phyloP scores from a whole-genome alignment of 495 filamentous ascomycete species.

The Aspergillus haitiensis region DNA sequence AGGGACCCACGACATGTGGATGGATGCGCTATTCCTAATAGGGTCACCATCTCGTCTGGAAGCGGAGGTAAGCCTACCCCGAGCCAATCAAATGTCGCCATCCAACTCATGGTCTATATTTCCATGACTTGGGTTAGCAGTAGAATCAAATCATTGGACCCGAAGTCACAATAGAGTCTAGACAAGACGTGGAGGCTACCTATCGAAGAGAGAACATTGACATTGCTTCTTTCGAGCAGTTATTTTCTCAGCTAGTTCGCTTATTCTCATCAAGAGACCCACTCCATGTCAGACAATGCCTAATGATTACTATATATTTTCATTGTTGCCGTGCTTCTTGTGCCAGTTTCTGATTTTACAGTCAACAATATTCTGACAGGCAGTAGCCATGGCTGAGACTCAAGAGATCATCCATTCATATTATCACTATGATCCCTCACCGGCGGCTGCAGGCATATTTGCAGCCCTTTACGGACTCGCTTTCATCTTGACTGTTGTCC shows the following conservation, averaged over 20 bases:
- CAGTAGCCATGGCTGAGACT: conserved; percentile 22
- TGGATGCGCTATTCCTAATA: conserved; percentile 11
- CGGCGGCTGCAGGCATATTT: conserved; percentile 50
- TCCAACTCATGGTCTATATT: too few species aligned
- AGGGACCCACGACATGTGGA: not conserved
- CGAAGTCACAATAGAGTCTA: too few species aligned
- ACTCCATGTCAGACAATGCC: too few species aligned
- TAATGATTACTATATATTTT: not conserved
- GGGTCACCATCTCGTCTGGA: conserved; percentile 12
- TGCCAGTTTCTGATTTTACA: conserved; percentile 32
- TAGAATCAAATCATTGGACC: too few species aligned
- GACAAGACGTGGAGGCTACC: too few species aligned
- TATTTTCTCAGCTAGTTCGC: not conserved
- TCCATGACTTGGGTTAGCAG: too few species aligned
- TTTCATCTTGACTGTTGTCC: conserved; percentile 37
- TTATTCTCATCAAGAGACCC: too few species aligned
- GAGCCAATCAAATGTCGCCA: conserved; percentile 1
- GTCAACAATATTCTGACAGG: not conserved
- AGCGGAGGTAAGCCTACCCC: not conserved
- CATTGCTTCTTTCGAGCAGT: not conserved
- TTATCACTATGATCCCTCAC: conserved; percentile 53
- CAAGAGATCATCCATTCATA: conserved; percentile 2
- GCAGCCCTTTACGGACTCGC: conserved; percentile 46
- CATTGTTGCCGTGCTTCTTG: conserved; percentile 23
- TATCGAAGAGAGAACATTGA: too few species aligned